A percentile compares a stretch with the other conserved stretches of the same genome.
Evolutionary conservation across 2,329 filamentous ascomycete genomes (phyloP).

Genomic region (Diaporthe amygdali): DNA sequence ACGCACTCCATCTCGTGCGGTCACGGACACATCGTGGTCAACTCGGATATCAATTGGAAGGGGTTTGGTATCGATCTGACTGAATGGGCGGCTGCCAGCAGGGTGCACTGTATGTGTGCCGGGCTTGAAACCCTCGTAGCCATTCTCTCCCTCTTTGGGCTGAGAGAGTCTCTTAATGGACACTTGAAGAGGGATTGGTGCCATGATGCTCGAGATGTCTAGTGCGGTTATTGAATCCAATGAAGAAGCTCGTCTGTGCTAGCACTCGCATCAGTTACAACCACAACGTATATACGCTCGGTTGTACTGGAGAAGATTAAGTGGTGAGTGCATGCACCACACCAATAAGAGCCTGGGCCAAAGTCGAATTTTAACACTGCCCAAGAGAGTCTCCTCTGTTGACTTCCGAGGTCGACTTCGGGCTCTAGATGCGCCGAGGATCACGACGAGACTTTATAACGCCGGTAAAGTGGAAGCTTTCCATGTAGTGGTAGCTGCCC

Average conservation of each 20-base stretch:
- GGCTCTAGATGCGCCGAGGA: background rate
- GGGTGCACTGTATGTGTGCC: slow-evolving; percentile 42
- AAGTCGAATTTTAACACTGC: background rate
- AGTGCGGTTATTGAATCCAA: background rate
- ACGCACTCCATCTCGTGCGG: slow-evolving; percentile 44
- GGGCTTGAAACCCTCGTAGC: slow-evolving; percentile 43
- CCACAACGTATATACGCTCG: background rate
- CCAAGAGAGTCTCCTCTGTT: background rate
- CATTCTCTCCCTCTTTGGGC: slow-evolving; percentile 44
- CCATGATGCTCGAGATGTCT: background rate
- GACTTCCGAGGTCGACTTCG: background rate
- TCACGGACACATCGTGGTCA: slow-evolving; percentile 47
- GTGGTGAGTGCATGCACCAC: background rate
- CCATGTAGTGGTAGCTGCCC: no score
- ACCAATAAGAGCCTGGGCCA: background rate
- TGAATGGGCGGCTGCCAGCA: slow-evolving; percentile 40
- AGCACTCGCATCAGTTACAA: background rate
- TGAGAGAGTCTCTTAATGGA: slow-evolving; percentile 28
- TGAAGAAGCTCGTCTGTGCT: background rate
- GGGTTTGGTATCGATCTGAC: slow-evolving; percentile 32
- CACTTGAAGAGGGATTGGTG: slow-evolving; percentile 28
- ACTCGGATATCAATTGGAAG: slow-evolving; percentile 42
- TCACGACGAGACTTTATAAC: background rate
- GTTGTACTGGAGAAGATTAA: background rate
- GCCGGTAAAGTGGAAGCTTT: background rate